phyloP scores from a whole-genome alignment of 441 rosid species.

The Adansonia madagascariensis region DNA sequence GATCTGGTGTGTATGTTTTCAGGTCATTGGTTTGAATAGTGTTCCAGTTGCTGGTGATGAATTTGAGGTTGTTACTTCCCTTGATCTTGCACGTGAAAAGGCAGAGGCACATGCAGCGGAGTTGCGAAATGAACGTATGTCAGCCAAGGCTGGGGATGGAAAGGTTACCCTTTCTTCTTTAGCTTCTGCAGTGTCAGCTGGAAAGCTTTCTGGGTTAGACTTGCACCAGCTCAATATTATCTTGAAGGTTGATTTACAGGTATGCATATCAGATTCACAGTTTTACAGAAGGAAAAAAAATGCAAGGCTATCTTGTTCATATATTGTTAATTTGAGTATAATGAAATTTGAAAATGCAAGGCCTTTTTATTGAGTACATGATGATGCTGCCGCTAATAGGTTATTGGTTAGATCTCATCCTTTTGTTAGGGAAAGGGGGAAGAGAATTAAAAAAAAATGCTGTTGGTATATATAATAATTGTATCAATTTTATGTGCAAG shows the following conservation, averaged over 20 bases:
- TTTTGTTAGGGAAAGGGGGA: neutral
- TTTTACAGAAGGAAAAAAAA: neutral
- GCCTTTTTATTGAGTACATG: conserved; percentile 9
- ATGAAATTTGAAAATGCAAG: conserved; percentile 5
- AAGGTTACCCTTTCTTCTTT: conserved; percentile 93
- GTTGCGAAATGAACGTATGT: conserved; percentile 78
- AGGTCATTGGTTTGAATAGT: conserved; percentile 88
- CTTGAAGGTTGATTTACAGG: conserved; percentile 96
- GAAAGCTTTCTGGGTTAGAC: conserved; percentile 83
- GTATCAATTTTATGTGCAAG: neutral
- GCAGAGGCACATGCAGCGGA: conserved; percentile 73
- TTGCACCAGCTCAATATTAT: conserved; percentile 93
- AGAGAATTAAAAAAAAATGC: neutral
- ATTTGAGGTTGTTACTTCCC: conserved; percentile 80
- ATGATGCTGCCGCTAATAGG: conserved; percentile 6
- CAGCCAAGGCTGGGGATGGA: conserved; percentile 95
- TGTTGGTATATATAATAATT: neutral
- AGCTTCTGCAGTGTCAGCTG: conserved; percentile 84
- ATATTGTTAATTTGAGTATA: conserved; percentile 21
- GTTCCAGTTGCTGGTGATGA: conserved; percentile 94
- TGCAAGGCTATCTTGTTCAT: conserved; percentile 16
- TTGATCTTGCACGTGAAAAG: conserved; percentile 84
- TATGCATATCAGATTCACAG: conserved; percentile 36
- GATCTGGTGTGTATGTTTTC: conserved; percentile 28
- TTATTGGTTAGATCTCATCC: conserved; percentile 4